These are phyloP conservation scores for Neocatenulostroma microsporum DNA, from an alignment of 2,329 filamentous ascomycete genomes.

Conservation along the genomic window DNA sequence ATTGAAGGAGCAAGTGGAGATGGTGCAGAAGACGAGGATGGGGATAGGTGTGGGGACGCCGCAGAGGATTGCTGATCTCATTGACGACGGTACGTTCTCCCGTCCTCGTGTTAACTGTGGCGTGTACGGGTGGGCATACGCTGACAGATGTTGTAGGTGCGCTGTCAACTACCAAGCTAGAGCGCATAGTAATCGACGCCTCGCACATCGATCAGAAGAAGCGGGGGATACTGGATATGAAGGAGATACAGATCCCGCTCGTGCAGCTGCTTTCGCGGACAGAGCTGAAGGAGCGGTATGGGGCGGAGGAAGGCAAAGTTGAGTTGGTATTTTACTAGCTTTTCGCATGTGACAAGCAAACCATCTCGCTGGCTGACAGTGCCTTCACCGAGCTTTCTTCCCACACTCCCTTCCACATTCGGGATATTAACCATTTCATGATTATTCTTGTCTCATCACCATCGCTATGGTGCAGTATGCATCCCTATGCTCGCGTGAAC, in stretches of 20 bases:
- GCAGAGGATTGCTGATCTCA: constrained; percentile 68
- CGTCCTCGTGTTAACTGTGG: too few relatives aligned
- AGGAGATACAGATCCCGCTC: constrained; percentile 77
- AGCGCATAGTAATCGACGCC: constrained; percentile 79
- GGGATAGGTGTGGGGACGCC: constrained; percentile 90
- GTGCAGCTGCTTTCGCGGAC: constrained; percentile 63
- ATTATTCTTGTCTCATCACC: not conserved
- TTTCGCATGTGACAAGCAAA: not conserved
- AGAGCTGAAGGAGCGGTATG: constrained; percentile 65
- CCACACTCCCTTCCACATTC: not conserved
- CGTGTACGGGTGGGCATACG: too few relatives aligned
- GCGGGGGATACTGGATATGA: constrained; percentile 88
- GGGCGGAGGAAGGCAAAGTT: constrained; percentile 40
- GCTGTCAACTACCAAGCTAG: constrained; percentile 61
- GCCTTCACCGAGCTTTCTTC: not conserved
- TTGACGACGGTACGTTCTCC: constrained; percentile 62
- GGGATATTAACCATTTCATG: not conserved
- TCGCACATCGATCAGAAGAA: constrained; percentile 95
- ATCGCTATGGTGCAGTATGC: too few relatives aligned
- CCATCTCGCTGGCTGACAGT: not conserved
- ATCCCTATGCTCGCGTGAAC: not conserved
- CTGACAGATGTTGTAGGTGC: too few relatives aligned
- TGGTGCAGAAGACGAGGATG: constrained; percentile 60
- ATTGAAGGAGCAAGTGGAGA: constrained; percentile 72
- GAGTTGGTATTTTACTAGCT: constrained; percentile 57